Percentiles rank a stretch among this genome's conserved stretches.
Evolutionary conservation across 2,329 filamentous ascomycete genomes (phyloP).

Genomic region (Xylaria sp.): DNA sequence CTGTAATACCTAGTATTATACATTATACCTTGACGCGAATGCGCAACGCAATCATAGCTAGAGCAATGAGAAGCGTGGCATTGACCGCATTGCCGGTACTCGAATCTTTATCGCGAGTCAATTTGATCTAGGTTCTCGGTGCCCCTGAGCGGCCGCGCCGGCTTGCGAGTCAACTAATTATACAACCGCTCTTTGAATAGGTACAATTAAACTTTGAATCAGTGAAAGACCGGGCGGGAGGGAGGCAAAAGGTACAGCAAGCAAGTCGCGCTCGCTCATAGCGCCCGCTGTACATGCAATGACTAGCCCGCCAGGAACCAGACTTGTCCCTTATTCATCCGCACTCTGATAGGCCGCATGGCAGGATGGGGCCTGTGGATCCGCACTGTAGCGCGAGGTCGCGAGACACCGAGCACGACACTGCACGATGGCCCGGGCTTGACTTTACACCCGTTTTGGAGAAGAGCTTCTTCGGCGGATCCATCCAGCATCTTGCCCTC

Average conservation of each 20-base stretch:
- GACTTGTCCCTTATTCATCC: constrained; percentile 9
- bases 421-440: constrained; percentile 7
- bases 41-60: too few relatives aligned
- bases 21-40: too few relatives aligned
- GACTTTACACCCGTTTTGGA: constrained; percentile 28
- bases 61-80: too few relatives aligned
- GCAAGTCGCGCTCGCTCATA: too few relatives aligned
- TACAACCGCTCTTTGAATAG: neutral
- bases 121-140: too few relatives aligned
- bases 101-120: too few relatives aligned
- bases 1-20: too few relatives aligned
- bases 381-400: constrained; percentile 31
- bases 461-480: constrained; percentile 33
- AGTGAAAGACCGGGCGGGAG: neutral
- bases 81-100: too few relatives aligned
- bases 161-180: neutral
- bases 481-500: constrained; percentile 29
- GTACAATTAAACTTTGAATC: neutral
- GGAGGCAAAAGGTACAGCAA: too few relatives aligned
- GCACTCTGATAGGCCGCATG: constrained; percentile 12
- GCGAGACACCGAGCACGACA: constrained; percentile 28
- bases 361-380: constrained; percentile 19
- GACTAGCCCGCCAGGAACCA: neutral
- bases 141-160: too few relatives aligned
- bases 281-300: neutral